These are phyloP conservation scores for Exserohilum turcica DNA, from an alignment of 2,329 filamentous ascomycete genomes.

Conservation along the genomic window DNA sequence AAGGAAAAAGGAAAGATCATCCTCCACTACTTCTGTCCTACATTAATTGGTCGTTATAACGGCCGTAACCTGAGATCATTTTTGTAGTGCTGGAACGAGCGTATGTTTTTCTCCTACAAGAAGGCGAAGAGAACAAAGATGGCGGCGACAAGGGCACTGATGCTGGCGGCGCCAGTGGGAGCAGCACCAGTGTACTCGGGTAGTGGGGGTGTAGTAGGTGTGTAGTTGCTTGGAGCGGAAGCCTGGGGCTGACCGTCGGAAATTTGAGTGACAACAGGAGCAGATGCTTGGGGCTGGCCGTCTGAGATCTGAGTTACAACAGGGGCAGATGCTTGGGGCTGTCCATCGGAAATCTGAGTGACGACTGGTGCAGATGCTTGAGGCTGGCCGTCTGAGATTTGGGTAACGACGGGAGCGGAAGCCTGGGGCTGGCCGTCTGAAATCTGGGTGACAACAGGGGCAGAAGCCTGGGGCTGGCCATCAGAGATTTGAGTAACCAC, in stretches of 20 bases:
- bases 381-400: slow-evolving; percentile 34
- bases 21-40: slow-evolving; percentile 2
- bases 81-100: not conserved
- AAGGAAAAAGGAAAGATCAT: slow-evolving; percentile 3
- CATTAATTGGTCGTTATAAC: slow-evolving; percentile 6
- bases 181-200: slow-evolving; percentile 42
- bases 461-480: slow-evolving; percentile 6
- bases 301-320: slow-evolving; percentile 31
- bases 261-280: slow-evolving; percentile 30
- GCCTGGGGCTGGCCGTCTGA: slow-evolving; percentile 39
- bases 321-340: slow-evolving; percentile 24
- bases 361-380: slow-evolving; percentile 26
- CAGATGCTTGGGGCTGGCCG: slow-evolving; percentile 30
- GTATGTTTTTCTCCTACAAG: slow-evolving; percentile 26
- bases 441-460: slow-evolving; percentile 30
- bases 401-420: slow-evolving; percentile 21
- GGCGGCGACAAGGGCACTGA: slow-evolving; percentile 37
- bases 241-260: slow-evolving; percentile 32
- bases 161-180: slow-evolving; percentile 21
- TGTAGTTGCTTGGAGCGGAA: slow-evolving; percentile 14
- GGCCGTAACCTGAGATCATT: not conserved
- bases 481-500: not conserved
- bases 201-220: slow-evolving; percentile 17
- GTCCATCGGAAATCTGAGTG: slow-evolving; percentile 39
- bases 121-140: slow-evolving; percentile 36